Evolutionary conservation across 192 early-diverging fungal genomes (phyloP).

Genomic region (Umbelopsis sp.): DNA sequence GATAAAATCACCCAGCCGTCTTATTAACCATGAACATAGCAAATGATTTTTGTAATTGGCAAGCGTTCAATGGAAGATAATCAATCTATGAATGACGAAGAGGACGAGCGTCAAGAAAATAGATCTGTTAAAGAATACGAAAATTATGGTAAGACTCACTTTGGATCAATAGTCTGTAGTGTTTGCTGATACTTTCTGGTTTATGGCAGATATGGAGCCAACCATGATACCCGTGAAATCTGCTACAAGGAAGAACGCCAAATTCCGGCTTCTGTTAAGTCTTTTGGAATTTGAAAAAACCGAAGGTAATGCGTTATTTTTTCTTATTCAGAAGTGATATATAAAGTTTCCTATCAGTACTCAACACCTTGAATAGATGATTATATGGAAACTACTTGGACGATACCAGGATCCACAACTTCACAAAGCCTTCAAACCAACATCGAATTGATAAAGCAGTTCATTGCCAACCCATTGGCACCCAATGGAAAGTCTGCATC

Average conservation of each 20-base stretch:
- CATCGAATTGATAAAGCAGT: constrained; percentile 39
- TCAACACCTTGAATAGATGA: constrained; percentile 1
- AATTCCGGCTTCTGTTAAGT: constrained; percentile 46
- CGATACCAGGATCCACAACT: constrained; percentile 39
- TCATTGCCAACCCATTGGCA: constrained; percentile 28
- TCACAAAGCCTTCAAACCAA: constrained; percentile 41
- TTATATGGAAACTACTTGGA: constrained; percentile 27
- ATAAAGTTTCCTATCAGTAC: not conserved
- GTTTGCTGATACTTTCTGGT: not conserved
- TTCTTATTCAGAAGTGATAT: not conserved
- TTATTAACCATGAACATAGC: constrained; percentile 22
- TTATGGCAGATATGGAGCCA: constrained; percentile 26
- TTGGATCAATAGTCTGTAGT: too few species aligned
- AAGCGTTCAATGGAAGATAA: constrained; percentile 30
- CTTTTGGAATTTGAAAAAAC: constrained; percentile 40
- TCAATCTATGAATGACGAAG: constrained; percentile 27
- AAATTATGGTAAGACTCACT: constrained; percentile 8
- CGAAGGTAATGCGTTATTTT: constrained; percentile 22
- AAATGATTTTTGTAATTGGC: constrained; percentile 41
- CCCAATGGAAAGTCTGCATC: constrained; percentile 17
- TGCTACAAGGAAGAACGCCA: constrained; percentile 35
- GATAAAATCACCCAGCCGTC: too few species aligned
- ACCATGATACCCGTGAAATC: constrained; percentile 28
- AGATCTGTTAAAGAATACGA: constrained; percentile 42
- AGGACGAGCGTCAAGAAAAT: constrained; percentile 28